These are phyloP conservation scores for Corinectria fuckeliana DNA, from an alignment of 2,329 filamentous ascomycete genomes.

Conservation along the genomic window DNA sequence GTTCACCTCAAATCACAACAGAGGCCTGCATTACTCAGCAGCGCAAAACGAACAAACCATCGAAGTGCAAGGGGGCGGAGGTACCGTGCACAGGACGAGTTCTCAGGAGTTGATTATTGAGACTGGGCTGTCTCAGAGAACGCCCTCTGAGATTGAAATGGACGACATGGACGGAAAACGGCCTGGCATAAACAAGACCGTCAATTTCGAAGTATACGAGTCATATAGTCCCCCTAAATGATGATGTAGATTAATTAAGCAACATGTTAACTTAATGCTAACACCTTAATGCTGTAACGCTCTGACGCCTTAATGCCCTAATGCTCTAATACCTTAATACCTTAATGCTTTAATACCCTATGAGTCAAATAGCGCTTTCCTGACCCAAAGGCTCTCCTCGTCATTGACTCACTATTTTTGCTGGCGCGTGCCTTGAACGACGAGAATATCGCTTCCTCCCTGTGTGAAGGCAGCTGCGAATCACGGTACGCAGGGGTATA, in stretches of 20 bases:
- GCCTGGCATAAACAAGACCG: slow-evolving; percentile 34
- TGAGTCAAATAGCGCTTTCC: too few relatives aligned
- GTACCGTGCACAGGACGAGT: slow-evolving; percentile 15
- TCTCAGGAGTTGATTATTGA: slow-evolving; percentile 35
- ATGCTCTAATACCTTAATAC: too few relatives aligned
- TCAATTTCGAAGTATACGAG: slow-evolving; percentile 17
- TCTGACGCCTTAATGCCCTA: too few relatives aligned
- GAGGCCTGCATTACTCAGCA: slow-evolving; percentile 26
- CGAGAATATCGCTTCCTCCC: too few relatives aligned
- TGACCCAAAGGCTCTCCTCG: too few relatives aligned
- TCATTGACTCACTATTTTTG: too few relatives aligned
- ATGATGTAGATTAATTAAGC: background rate
- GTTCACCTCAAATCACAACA: slow-evolving; percentile 16
- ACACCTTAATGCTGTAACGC: too few relatives aligned
- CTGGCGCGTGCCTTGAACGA: too few relatives aligned
- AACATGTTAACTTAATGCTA: too few relatives aligned
- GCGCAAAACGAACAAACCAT: slow-evolving; percentile 34
- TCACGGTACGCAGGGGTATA: too few relatives aligned
- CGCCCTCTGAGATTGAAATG: slow-evolving; percentile 33
- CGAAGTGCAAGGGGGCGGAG: slow-evolving; percentile 28
- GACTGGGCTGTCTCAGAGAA: slow-evolving; percentile 20
- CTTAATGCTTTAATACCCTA: too few relatives aligned
- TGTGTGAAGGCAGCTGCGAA: too few relatives aligned
- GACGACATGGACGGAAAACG: slow-evolving; percentile 33
- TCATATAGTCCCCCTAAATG: background rate